Base-by-base conservation (phyloP, 495 filamentous ascomycete genomes). In the Articulospora tetracladia region DNA sequence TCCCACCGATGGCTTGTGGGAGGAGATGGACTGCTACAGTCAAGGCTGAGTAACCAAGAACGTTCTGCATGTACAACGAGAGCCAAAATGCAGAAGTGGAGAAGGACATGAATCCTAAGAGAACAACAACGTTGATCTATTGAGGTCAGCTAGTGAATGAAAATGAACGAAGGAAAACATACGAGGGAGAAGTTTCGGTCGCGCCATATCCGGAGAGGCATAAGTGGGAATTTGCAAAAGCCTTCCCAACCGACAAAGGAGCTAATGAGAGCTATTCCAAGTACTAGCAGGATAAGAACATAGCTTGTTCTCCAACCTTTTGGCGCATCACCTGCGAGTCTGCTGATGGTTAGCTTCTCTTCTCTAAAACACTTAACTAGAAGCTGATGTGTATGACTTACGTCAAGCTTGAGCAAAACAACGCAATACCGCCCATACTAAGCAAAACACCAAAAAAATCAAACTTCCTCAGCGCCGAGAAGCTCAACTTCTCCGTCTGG, bases 381-480 rank as follows among this genome's bases (percentile, higher is more conserved):
- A n/a, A n/a, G n/a, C n/a, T 13, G 27, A 24, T 26, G 19, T 30
- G n/a, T 3, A 25, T 34, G 22, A 78, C 81, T 67, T 69, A 87
- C 85, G 83, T 85, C 55, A 90, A 76, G 10, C 76, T 79, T 20
- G 82, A 80, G 10, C 82, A 86, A 63, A 90, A 83, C 68, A 87
- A 72, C 1, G 84, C 85, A 62, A 86, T 83, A 1, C 87, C 87
- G 51, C 80, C 76, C 51, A 89, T 78, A 20, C 84, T 81, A 63
- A 89, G 66, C 17, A 78, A 64, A 1, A 85, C 86, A 0, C 86
- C 87, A 20, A 87, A 70, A 13, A 83, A 65, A 70, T 89, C 86
- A 68, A 89, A 84, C 55, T 70, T 72, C 67, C 77, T 83, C 46
- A 87, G 26, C 7, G 78, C 77, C 26, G 74, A 67, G 56, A 74